These are phyloP conservation scores for Vararia minispora DNA, from an alignment of 768 basidiomycete genomes.

Conservation along the genomic window DNA sequence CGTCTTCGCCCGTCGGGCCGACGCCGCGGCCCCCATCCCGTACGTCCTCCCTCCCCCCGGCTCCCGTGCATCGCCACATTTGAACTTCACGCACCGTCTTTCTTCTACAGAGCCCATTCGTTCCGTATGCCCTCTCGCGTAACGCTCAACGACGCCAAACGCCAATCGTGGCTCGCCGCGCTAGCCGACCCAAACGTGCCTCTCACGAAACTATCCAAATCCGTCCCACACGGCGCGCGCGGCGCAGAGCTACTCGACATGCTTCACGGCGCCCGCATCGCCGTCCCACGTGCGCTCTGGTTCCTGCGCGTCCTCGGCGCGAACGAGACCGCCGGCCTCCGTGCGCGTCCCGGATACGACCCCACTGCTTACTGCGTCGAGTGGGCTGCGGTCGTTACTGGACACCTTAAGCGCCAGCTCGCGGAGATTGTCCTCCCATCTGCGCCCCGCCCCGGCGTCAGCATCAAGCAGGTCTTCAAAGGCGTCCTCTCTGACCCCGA, in stretches of 20 bases:
- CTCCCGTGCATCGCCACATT: too few species aligned
- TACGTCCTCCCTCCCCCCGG: conserved; percentile 30
- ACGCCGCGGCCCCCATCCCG: conserved; percentile 50
- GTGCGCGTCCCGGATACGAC: conserved; percentile 72
- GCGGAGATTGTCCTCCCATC: conserved; percentile 70
- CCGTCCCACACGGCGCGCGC: conserved; percentile 78
- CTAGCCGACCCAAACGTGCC: conserved; percentile 75
- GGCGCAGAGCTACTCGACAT: conserved; percentile 77
- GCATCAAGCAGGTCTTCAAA: conserved; percentile 79
- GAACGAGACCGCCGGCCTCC: conserved; percentile 71
- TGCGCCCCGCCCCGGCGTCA: conserved; percentile 62
- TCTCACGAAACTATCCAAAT: conserved; percentile 71
- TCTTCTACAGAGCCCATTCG: conserved; percentile 38
- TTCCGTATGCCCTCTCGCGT: conserved; percentile 79
- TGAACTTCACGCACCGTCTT: background rate
- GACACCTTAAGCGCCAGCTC: conserved; percentile 76
- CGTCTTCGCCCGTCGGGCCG: conserved; percentile 53
- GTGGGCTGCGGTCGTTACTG: conserved; percentile 73
- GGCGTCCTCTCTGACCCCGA: conserved; percentile 66
- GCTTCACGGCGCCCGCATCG: conserved; percentile 64
- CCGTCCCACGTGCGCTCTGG: conserved; percentile 78
- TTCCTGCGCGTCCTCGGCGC: conserved; percentile 79
- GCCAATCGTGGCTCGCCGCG: conserved; percentile 76
- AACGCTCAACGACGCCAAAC: conserved; percentile 67
- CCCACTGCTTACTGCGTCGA: conserved; percentile 77